A percentile compares a stretch with the other conserved stretches of the same genome.
phyloP scores from a whole-genome alignment of 2,329 filamentous ascomycete species.

The Cladosporium sp. region DNA sequence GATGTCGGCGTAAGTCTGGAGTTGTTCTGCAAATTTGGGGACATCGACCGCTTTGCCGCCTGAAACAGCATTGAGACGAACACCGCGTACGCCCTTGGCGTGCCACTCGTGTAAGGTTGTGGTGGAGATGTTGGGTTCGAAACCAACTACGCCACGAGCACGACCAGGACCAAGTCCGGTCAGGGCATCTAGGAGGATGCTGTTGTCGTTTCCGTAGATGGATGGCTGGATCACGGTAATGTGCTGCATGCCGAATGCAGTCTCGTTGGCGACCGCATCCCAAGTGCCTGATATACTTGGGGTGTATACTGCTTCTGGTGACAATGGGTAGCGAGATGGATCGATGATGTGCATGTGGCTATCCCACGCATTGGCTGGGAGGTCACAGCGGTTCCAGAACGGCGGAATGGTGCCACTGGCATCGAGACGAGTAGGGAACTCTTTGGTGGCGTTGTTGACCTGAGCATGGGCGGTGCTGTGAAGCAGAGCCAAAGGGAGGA shows the following conservation, averaged over 20 bases:
- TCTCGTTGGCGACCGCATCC: constrained; percentile 24
- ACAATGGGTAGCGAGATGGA: constrained; percentile 51
- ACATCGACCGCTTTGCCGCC: constrained; percentile 43
- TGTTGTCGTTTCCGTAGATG: constrained; percentile 62
- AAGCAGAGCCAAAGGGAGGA: not conserved
- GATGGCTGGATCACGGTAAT: constrained; percentile 62
- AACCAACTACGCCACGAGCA: constrained; percentile 57
- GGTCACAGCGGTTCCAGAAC: constrained; percentile 10
- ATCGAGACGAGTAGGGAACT: constrained; percentile 5
- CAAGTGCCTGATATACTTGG: constrained; percentile 10
- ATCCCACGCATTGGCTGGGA: constrained; percentile 9
- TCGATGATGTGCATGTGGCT: constrained; percentile 64
- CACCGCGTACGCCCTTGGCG: constrained; percentile 57
- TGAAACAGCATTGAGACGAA: constrained; percentile 61
- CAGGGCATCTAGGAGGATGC: constrained; percentile 58
- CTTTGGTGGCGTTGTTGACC: constrained; percentile 13
- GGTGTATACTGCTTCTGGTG: constrained; percentile 22
- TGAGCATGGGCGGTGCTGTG: constrained; percentile 1
- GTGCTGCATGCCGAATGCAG: constrained; percentile 52
- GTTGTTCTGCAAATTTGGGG: constrained; percentile 43
- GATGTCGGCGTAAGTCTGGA: constrained; percentile 53
- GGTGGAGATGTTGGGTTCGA: constrained; percentile 50
- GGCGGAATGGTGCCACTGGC: not conserved
- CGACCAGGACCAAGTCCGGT: constrained; percentile 49
- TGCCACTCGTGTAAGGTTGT: constrained; percentile 56